Evolutionary conservation across 192 early-diverging fungal genomes (phyloP), one percentile per base, ranked within the genome.

Genomic region (Coemansia sp.): DNA sequence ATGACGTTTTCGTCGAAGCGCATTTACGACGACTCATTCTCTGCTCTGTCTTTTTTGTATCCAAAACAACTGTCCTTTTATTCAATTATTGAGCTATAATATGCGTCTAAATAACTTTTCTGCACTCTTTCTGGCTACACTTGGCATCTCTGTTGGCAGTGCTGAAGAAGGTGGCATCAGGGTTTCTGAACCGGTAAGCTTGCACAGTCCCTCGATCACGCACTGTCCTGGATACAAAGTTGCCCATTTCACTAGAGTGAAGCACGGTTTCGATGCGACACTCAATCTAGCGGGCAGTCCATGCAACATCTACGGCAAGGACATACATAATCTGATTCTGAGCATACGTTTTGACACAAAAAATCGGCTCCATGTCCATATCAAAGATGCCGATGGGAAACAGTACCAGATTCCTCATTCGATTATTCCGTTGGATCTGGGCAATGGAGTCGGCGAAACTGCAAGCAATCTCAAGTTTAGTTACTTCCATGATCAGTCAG

Each of bases 341-440:
- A 45, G 65, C 33, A 77, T 84, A 7, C 69, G 73, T 13, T 82
- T 71, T 55, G 86, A 85, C 49, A 81, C 82, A 1, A 57, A 66
- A 43, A 66, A 73, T 25, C 59, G 84, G n/a, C 60, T 87, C 27
- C 77, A 84, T 4, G 68, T 87, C 15, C 76, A 82, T 56, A 80
- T 86, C 21, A 38, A 71, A 21, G 61, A 74, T 13, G 11, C 39
- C 2, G 64, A 12, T 11, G 37, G 52, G 12, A 54, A 41, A 47
- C 78, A 82, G 37, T 82, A 70, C 53, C 69, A 84, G 52, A 75
- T 82, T 11, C 79, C 80, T 1, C 23, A 25, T 0, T 52, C 54
- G 1, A 59, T 80, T 13, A 24, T 80, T 11, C 66, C 60, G 0
- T 41, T 65, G 34, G 49, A 74, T 61, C 21, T 39, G 37, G 38